A percentile compares a stretch with the other conserved stretches of the same genome.
phyloP scores from a whole-genome alignment of 2,329 filamentous ascomycete genomes.

The Drechslera avenae region DNA sequence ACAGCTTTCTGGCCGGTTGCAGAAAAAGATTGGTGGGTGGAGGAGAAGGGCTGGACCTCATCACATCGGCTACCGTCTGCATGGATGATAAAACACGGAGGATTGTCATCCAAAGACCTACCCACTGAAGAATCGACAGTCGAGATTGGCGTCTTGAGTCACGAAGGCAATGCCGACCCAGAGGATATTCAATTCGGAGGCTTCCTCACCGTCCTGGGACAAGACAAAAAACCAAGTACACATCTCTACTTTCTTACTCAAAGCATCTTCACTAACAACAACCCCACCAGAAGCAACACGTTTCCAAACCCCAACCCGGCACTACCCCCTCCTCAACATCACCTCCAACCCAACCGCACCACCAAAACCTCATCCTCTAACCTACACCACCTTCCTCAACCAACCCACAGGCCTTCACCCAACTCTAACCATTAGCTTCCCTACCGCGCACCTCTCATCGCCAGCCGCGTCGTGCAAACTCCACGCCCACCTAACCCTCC shows the following conservation, averaged over 20 bases:
- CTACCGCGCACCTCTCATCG: constrained; percentile 59
- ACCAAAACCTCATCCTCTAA: constrained; percentile 55
- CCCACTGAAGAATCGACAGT: constrained; percentile 58
- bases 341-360: constrained; percentile 18
- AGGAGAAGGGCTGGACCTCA: constrained; percentile 48
- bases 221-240: constrained; percentile 69
- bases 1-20: constrained; percentile 64
- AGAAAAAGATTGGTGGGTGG: background rate
- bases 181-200: constrained; percentile 81
- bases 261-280: background rate
- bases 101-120: constrained; percentile 1
- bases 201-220: constrained; percentile 76
- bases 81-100: constrained; percentile 47
- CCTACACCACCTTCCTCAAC: constrained; percentile 69
- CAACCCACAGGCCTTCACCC: constrained; percentile 82
- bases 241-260: background rate
- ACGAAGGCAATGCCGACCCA: constrained; percentile 66
- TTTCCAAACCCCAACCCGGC: constrained; percentile 86
- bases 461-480: constrained; percentile 64
- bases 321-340: constrained; percentile 60
- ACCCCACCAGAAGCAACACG: constrained; percentile 67
- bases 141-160: constrained; percentile 80
- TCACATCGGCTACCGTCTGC: too few species aligned
- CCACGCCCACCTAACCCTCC: constrained; percentile 82
- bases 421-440: constrained; percentile 71